Conservation (phyloP, 495 filamentous ascomycete genomes). For the Parathielavia appendiculata region DNA sequence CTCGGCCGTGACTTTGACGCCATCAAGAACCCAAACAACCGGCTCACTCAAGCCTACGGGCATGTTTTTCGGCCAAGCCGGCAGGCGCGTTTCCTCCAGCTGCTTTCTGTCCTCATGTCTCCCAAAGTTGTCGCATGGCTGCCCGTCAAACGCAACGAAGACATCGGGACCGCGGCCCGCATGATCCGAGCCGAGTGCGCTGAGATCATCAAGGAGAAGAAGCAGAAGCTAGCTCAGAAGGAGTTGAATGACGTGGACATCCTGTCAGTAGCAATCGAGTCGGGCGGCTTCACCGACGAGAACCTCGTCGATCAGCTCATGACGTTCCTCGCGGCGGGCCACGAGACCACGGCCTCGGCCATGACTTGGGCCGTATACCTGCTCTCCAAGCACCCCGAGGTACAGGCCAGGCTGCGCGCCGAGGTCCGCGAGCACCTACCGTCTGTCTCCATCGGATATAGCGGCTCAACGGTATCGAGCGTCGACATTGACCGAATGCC, state of each 20-base stretch:
- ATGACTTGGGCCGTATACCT: slow-evolving; percentile 55
- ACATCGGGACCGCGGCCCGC: slow-evolving; percentile 48
- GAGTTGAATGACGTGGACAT: slow-evolving; percentile 64
- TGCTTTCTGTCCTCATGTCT: slow-evolving; percentile 47
- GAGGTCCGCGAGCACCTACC: slow-evolving; percentile 61
- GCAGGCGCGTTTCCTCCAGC: slow-evolving; percentile 40
- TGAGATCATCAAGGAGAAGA: slow-evolving; percentile 64
- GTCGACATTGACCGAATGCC: slow-evolving; percentile 51
- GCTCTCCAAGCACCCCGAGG: slow-evolving; percentile 42
- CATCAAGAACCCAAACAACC: slow-evolving; percentile 57
- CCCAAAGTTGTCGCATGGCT: slow-evolving; percentile 46
- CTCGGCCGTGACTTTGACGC: slow-evolving; percentile 76
- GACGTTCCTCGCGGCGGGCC: slow-evolving; percentile 91
- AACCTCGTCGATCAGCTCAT: slow-evolving; percentile 86
- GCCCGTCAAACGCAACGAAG: slow-evolving; percentile 62
- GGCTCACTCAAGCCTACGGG: slow-evolving; percentile 63
- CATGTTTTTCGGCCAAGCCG: slow-evolving; percentile 47
- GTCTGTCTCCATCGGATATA: slow-evolving; percentile 33
- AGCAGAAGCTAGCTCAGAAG: slow-evolving; percentile 51
- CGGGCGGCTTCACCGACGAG: slow-evolving; percentile 70
- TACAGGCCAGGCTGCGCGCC: slow-evolving; percentile 47
- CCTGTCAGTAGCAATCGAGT: slow-evolving; percentile 73
- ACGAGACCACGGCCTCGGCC: slow-evolving; percentile 62
- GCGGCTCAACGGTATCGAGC: slow-evolving; percentile 43
- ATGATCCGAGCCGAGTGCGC: slow-evolving; percentile 59